A percentile compares a stretch with the other conserved stretches of the same genome.
phyloP scores from a whole-genome alignment of 345 rosid genomes.

The Noccaea bulbosa region DNA sequence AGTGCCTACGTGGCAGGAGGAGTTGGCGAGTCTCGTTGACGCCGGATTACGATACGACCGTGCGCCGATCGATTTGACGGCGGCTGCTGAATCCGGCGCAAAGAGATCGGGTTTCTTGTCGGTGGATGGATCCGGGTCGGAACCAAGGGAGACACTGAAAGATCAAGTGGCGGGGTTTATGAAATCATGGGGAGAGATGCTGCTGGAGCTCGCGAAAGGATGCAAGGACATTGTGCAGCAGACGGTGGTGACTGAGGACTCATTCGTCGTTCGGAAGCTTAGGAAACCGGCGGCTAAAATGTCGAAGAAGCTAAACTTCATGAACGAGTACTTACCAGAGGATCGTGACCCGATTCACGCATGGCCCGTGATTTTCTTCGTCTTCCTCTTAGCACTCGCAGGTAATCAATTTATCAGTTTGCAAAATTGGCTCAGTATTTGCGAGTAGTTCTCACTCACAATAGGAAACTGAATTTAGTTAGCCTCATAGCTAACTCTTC shows the following conservation, averaged over 20 bases:
- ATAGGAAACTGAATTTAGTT: neutral
- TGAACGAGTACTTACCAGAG: conserved; percentile 91
- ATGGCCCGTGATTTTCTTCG: conserved; percentile 83
- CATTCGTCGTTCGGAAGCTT: conserved; percentile 68
- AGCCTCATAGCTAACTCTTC: neutral
- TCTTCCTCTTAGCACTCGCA: conserved; percentile 68
- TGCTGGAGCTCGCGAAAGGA: conserved; percentile 74
- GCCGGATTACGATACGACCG: conserved; percentile 51
- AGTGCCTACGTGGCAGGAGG: conserved; percentile 73
- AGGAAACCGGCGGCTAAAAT: conserved; percentile 69
- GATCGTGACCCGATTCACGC: conserved; percentile 91
- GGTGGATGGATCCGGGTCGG: conserved; percentile 37
- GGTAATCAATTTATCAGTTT: conserved; percentile 46
- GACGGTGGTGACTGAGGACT: conserved; percentile 71
- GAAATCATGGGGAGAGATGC: conserved; percentile 90
- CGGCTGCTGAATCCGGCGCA: conserved; percentile 37
- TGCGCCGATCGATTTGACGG: conserved; percentile 45
- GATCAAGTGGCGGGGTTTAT: conserved; percentile 74
- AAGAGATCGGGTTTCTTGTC: conserved; percentile 38
- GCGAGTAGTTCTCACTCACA: neutral
- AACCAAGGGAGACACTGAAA: conserved; percentile 58
- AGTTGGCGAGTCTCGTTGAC: conserved; percentile 64
- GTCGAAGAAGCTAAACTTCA: conserved; percentile 62
- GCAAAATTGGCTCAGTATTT: neutral
- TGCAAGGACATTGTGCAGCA: conserved; percentile 68